phyloP scores from a whole-genome alignment of 768 basidiomycete species.

The Podaxis sp. region DNA sequence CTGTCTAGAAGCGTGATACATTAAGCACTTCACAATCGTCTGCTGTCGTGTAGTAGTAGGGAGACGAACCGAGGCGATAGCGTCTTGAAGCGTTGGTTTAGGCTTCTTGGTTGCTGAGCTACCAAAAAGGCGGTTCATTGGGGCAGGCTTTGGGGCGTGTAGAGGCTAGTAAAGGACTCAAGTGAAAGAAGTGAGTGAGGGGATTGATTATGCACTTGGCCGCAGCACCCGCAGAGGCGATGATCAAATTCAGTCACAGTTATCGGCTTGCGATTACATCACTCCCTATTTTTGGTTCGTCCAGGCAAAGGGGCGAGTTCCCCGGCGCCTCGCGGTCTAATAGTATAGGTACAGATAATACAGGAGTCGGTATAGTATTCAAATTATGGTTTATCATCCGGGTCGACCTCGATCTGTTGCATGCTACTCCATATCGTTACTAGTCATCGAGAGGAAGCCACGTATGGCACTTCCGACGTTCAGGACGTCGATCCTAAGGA shows the following conservation, averaged over 20 bases:
- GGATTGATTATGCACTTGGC: not conserved
- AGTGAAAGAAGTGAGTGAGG: not conserved
- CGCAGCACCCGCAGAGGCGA: not conserved
- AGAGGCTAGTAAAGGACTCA: not conserved
- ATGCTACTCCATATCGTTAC: not conserved
- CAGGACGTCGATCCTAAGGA: slow-evolving; percentile 70
- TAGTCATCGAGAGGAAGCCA: slow-evolving; percentile 70
- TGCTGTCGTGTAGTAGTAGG: not conserved
- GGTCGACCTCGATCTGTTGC: not conserved
- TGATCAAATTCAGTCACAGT: not conserved
- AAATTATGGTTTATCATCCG: not conserved
- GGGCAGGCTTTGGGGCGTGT: slow-evolving; percentile 3
- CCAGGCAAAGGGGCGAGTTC: no score
- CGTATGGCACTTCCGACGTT: slow-evolving; percentile 91
- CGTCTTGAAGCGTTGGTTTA: slow-evolving; percentile 85
- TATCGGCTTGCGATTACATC: slow-evolving; percentile 4
- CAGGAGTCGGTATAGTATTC: not conserved
- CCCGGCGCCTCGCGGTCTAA: no score
- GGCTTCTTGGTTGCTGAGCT: slow-evolving; percentile 75
- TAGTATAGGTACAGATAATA: not conserved
- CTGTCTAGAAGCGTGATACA: slow-evolving; percentile 59
- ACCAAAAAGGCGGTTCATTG: slow-evolving; percentile 88
- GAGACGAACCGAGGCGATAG: slow-evolving; percentile 77
- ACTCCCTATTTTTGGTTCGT: not conserved
- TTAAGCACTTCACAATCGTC: not conserved